These are phyloP conservation scores for Tetrahymena thermophila DNA, from an alignment of 73 alveolate species.

Conservation along the genomic window DNA sequence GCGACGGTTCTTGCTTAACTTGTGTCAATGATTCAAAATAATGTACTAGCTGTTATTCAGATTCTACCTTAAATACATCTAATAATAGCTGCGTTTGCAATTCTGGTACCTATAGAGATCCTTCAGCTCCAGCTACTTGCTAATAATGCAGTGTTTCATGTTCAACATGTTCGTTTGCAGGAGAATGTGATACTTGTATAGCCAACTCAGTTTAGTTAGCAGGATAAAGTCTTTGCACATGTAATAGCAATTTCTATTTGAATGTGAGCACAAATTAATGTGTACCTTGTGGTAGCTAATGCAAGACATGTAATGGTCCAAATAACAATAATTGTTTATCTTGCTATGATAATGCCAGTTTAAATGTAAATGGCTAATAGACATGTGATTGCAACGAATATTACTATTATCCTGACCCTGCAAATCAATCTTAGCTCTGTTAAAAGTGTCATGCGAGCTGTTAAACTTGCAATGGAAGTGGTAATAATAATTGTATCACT, in stretches of 20 bases:
- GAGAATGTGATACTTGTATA: background rate
- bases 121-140: background rate
- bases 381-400: background rate
- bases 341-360: background rate
- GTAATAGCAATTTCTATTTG: background rate
- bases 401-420: background rate
- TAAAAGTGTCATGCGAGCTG: background rate
- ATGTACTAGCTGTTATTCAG: background rate
- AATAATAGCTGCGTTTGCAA: background rate
- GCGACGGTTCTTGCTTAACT: background rate
- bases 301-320: background rate
- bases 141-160: background rate
- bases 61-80: background rate
- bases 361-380: background rate
- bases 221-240: background rate
- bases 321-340: background rate
- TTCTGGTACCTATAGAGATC: background rate
- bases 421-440: background rate
- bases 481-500: background rate
- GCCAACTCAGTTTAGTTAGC: background rate
- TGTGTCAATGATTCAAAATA: background rate
- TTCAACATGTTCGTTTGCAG: background rate
- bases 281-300: background rate
- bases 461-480: background rate
- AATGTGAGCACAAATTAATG: background rate